Evolutionary conservation across 2,329 filamentous ascomycete species (phyloP).

Genomic region (Neofusicoccum cordaticola): DNA sequence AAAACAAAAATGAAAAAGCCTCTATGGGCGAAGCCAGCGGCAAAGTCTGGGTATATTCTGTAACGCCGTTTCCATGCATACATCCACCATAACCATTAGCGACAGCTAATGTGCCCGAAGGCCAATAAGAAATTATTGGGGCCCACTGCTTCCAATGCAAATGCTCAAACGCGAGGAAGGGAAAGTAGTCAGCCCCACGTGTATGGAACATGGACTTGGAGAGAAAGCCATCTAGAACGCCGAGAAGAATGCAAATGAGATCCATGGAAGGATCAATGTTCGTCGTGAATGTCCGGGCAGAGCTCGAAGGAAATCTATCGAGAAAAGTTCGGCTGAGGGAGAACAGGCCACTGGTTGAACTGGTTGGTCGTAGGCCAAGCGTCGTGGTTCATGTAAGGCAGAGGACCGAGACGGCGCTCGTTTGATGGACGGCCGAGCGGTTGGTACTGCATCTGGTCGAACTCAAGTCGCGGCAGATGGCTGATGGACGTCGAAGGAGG

Average conservation of each 20-base stretch:
- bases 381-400: constrained; percentile 43
- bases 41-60: constrained; percentile 15
- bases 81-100: constrained; percentile 8
- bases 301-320: constrained; percentile 11
- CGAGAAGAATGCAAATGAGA: constrained; percentile 2
- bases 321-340: constrained; percentile 35
- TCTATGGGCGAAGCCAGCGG: constrained; percentile 6
- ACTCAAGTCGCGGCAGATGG: constrained; percentile 42
- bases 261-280: background rate
- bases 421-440: constrained; percentile 47
- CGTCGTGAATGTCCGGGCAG: background rate
- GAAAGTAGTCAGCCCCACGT: background rate
- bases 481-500: constrained; percentile 78
- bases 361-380: constrained; percentile 38
- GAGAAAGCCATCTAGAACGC: constrained; percentile 13
- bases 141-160: constrained; percentile 2
- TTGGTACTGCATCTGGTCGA: constrained; percentile 53
- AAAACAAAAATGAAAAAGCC: constrained; percentile 1
- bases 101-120: background rate
- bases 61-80: constrained; percentile 10
- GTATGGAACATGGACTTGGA: background rate
- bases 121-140: background rate
- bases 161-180: constrained; percentile 9
- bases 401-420: constrained; percentile 42
- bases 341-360: constrained; percentile 37